These are phyloP conservation scores for Thelonectria olida DNA, from an alignment of 2,329 filamentous ascomycete species.

Conservation along the genomic window DNA sequence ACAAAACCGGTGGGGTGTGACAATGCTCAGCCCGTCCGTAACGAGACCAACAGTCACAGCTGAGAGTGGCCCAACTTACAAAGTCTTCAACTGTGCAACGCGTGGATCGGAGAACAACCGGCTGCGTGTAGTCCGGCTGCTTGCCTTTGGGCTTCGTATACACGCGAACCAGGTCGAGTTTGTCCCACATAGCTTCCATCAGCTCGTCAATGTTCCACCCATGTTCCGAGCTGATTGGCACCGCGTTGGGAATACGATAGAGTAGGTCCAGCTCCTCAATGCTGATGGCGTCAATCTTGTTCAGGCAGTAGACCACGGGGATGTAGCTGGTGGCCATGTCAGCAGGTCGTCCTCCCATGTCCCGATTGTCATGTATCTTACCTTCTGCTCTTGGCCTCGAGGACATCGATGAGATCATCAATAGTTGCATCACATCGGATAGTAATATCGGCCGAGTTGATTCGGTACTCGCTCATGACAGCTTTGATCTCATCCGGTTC, in stretches of 20 bases:
- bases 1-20: conserved; percentile 19
- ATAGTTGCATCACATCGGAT: conserved; percentile 98
- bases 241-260: conserved; percentile 96
- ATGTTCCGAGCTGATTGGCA: conserved; percentile 95
- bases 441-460: conserved; percentile 95
- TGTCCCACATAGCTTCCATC: conserved; percentile 98
- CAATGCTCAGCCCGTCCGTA: conserved; percentile 20
- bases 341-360: conserved; percentile 18
- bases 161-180: conserved; percentile 87
- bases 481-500: conserved; percentile 97
- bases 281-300: conserved; percentile 98
- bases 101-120: conserved; percentile 85
- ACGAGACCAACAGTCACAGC: conserved; percentile 1
- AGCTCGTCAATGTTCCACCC: conserved; percentile 99
- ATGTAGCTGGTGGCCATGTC: conserved; percentile 75
- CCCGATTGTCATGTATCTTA: conserved; percentile 31
- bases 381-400: conserved; percentile 88
- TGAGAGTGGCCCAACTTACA: conserved; percentile 66
- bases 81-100: conserved; percentile 96
- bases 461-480: conserved; percentile 96
- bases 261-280: conserved; percentile 97
- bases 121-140: conserved; percentile 89
- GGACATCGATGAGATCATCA: conserved; percentile 94
- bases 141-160: conserved; percentile 99
- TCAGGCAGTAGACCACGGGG: conserved; percentile 97